phyloP scores from a whole-genome alignment of 2,329 filamentous ascomycete species.

The Aspergillus calidoustus region DNA sequence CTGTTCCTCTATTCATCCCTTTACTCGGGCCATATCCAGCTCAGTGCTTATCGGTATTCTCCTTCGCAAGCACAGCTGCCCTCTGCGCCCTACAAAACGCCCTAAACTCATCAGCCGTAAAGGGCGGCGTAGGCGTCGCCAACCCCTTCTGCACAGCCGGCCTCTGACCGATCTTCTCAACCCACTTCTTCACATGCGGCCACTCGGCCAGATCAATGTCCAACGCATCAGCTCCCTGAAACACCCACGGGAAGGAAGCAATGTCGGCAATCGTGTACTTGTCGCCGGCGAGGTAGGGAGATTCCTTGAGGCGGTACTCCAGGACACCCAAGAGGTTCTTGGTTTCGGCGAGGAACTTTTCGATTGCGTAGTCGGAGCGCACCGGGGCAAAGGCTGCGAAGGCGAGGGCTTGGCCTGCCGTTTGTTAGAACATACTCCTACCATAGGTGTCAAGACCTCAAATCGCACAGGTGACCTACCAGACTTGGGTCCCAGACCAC shows the following conservation, averaged over 20 bases:
- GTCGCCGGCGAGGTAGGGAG: not conserved
- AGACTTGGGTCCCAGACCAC: slow-evolving; percentile 2
- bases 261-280: slow-evolving; percentile 9
- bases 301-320: slow-evolving; percentile 5
- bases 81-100: not conserved
- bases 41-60: slow-evolving; percentile 1
- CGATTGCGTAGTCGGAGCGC: slow-evolving; percentile 6
- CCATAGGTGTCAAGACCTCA: not conserved
- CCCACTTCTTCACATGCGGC: slow-evolving; percentile 2
- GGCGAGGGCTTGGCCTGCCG: slow-evolving; percentile 1
- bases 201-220: slow-evolving; percentile 1
- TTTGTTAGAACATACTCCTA: not conserved
- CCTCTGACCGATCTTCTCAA: not conserved
- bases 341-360: slow-evolving; percentile 2
- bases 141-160: slow-evolving; percentile 6
- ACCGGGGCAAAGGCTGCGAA: slow-evolving; percentile 3
- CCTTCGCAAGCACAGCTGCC: not conserved
- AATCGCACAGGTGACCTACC: not conserved
- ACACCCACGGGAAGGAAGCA: not conserved
- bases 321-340: slow-evolving; percentile 2
- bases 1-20: too few relatives aligned
- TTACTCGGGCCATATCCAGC: not conserved
- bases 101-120: not conserved
- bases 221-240: slow-evolving; percentile 1
- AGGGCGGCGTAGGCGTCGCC: not conserved